These are phyloP conservation scores for Dryadomyces quercivorus DNA, from an alignment of 2,329 filamentous ascomycete species.

Conservation along the genomic window DNA sequence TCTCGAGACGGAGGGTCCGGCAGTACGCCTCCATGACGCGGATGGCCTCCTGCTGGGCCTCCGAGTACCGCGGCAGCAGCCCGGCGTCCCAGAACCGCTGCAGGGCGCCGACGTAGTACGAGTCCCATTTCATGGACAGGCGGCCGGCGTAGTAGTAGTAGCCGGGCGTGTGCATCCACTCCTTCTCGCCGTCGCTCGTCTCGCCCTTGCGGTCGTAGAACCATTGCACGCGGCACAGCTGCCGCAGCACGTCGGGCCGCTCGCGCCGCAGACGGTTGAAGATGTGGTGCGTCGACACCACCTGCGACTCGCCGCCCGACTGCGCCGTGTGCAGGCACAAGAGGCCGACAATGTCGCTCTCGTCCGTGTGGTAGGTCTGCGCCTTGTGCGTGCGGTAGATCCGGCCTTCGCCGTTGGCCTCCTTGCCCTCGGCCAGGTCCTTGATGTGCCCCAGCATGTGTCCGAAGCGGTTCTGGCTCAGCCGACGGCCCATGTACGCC, in stretches of 20 bases:
- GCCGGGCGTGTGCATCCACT: constrained; percentile 2
- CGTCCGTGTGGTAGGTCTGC: constrained; percentile 1
- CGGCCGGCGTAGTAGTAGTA: not conserved
- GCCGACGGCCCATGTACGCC: not conserved
- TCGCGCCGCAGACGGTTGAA: not conserved
- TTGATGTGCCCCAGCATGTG: constrained; percentile 3
- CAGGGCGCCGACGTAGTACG: not conserved
- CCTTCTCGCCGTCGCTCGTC: not conserved
- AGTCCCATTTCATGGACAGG: constrained; percentile 1
- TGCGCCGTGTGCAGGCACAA: constrained; percentile 1
- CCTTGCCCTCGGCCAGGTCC: constrained; percentile 1
- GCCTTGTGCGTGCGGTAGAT: constrained; percentile 2
- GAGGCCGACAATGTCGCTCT: constrained; percentile 1
- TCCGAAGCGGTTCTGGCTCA: not conserved
- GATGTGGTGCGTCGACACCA: constrained; percentile 1
- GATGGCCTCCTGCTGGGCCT: not conserved
- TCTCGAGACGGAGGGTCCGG: not conserved
- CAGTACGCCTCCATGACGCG: not conserved
- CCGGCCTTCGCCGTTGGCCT: not conserved
- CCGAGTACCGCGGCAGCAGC: not conserved
- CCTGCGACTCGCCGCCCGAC: constrained; percentile 1
- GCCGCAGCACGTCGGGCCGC: not conserved
- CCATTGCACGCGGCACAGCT: not conserved
- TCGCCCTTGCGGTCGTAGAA: constrained; percentile 3
- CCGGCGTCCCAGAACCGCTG: not conserved